Conservation (phyloP, 768 basidiomycete species). For the Podaxis sp. region DNA sequence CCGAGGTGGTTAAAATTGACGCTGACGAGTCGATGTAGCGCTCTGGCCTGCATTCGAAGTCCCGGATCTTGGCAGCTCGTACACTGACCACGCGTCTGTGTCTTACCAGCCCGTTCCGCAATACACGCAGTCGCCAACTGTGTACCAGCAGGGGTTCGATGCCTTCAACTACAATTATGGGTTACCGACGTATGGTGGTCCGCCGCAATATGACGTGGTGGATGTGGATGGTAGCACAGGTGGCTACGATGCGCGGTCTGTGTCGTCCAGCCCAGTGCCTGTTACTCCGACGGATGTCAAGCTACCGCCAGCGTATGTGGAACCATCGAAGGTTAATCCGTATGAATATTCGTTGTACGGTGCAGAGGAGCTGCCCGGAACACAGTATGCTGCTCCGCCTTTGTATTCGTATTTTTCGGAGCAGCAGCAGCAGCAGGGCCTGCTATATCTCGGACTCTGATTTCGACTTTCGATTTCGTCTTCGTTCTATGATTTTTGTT, state of each 20-base stretch:
- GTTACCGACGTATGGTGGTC: constrained; percentile 1
- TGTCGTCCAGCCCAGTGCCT: constrained; percentile 10
- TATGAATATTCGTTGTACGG: constrained; percentile 7
- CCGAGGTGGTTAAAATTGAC: neutral
- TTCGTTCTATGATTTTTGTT: neutral
- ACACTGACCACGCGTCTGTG: neutral
- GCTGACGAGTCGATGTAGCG: neutral
- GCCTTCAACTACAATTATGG: neutral
- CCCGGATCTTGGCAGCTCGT: neutral
- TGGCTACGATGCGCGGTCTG: neutral
- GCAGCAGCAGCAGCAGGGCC: constrained; percentile 1
- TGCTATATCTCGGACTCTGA: neutral
- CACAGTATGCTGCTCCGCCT: constrained; percentile 1
- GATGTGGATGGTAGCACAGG: neutral
- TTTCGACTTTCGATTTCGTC: neutral
- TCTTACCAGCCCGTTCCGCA: neutral
- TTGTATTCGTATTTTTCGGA: constrained; percentile 7
- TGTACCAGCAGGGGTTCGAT: neutral
- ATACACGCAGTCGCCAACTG: constrained; percentile 2
- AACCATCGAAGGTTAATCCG: constrained; percentile 9
- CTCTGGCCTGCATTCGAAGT: neutral
- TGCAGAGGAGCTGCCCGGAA: neutral
- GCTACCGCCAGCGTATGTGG: neutral
- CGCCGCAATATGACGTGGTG: neutral
- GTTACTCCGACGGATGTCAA: constrained; percentile 6